phyloP scores from a whole-genome alignment of 2,329 filamentous ascomycete species.

The Clonostachys solani region DNA sequence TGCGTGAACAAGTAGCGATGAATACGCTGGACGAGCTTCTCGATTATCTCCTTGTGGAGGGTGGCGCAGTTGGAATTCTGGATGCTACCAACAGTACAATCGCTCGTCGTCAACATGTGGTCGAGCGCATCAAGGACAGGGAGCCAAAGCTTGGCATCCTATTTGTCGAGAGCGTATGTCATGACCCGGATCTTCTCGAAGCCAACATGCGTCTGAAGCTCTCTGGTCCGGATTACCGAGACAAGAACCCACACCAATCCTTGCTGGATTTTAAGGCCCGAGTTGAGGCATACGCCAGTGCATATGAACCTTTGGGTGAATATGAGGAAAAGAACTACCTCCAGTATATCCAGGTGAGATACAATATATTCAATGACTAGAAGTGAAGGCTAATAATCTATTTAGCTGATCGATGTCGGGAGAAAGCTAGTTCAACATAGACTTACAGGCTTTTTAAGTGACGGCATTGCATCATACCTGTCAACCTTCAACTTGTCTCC shows the following conservation, averaged over 20 bases:
- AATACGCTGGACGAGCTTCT: conserved; percentile 89
- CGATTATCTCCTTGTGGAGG: conserved; percentile 78
- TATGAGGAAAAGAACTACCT: conserved; percentile 88
- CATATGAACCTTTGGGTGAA: conserved; percentile 84
- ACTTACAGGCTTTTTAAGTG: conserved; percentile 85
- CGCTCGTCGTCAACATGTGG: conserved; percentile 75
- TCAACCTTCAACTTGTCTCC: conserved; percentile 96
- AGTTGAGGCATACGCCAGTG: conserved; percentile 89
- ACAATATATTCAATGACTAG: background rate
- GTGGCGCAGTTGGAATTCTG: conserved; percentile 88
- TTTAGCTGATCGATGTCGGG: conserved; percentile 89
- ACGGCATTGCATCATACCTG: conserved; percentile 89
- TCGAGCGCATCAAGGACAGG: conserved; percentile 74
- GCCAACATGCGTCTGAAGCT: conserved; percentile 97
- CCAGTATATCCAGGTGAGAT: conserved; percentile 77
- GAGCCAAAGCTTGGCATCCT: conserved; percentile 88
- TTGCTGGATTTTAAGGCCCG: conserved; percentile 89
- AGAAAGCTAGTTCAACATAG: conserved; percentile 90
- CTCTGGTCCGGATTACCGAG: conserved; percentile 91
- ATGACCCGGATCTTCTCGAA: conserved; percentile 79
- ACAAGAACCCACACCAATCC: conserved; percentile 83
- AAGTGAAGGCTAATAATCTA: background rate
- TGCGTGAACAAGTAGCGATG: conserved; percentile 88
- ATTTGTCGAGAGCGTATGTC: conserved; percentile 92
- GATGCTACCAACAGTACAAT: conserved; percentile 97